Evolutionary conservation across 306 rosid genomes (phyloP).

Genomic region (Corylus avellana): DNA sequence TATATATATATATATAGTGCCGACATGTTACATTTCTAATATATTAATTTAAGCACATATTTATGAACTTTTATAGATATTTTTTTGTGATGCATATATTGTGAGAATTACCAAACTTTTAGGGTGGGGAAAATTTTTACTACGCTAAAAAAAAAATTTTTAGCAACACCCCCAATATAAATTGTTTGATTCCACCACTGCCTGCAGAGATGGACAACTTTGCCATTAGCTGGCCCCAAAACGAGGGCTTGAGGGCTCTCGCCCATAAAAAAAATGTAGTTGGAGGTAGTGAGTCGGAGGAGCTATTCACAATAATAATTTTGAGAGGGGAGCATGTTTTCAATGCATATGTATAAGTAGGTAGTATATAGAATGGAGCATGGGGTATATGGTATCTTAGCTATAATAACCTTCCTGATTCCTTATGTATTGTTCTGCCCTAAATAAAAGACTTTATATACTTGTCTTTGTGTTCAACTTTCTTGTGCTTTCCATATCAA

Average conservation of each 20-base stretch:
- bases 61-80: too few species aligned
- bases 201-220: conserved; percentile 94
- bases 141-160: too few species aligned
- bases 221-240: conserved; percentile 81
- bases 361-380: conserved; percentile 40
- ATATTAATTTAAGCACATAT: too few species aligned
- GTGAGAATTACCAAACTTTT: too few species aligned
- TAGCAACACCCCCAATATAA: too few species aligned
- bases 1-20: too few species aligned
- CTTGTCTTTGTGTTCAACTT: not conserved
- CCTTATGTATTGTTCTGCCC: conserved; percentile 31
- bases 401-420: conserved; percentile 37
- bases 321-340: not conserved
- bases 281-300: conserved; percentile 17
- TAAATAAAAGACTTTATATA: conserved; percentile 49
- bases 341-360: conserved; percentile 38
- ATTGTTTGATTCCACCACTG: not conserved
- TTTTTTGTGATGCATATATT: too few species aligned
- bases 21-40: too few species aligned
- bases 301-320: not conserved
- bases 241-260: conserved; percentile 73
- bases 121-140: too few species aligned
- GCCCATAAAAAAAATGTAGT: conserved; percentile 13
- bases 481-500: not conserved
- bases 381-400: conserved; percentile 49